phyloP scores from a whole-genome alignment of 306 rosid genomes.

The Pachyrhizus erosus region DNA sequence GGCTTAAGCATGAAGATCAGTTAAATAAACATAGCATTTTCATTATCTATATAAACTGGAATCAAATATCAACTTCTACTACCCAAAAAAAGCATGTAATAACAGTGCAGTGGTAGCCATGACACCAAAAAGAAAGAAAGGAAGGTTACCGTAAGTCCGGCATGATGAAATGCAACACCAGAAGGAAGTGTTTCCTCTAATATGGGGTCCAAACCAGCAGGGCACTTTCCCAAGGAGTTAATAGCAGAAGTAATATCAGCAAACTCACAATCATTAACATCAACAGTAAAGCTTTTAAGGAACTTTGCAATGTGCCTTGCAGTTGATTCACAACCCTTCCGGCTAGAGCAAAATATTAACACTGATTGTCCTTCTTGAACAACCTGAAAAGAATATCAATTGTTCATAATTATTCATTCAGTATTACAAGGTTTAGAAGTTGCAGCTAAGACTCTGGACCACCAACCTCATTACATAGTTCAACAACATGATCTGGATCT shows the following conservation, averaged over 20 bases:
- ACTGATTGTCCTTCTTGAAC: constrained; percentile 97
- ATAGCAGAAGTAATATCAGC: constrained; percentile 72
- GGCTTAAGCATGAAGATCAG: constrained; percentile 27
- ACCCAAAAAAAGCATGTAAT: neutral
- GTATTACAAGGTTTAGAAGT: constrained; percentile 35
- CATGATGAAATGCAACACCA: constrained; percentile 98
- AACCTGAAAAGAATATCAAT: constrained; percentile 63
- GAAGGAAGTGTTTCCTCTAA: constrained; percentile 85
- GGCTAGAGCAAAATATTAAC: constrained; percentile 92
- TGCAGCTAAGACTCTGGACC: constrained; percentile 37
- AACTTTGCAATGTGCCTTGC: constrained; percentile 86
- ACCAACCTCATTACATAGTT: constrained; percentile 91
- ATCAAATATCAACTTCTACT: constrained; percentile 35
- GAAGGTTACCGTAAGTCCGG: constrained; percentile 87
- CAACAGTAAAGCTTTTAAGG: constrained; percentile 63
- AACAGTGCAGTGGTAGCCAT: constrained; percentile 25
- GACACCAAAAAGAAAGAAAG: constrained; percentile 29
- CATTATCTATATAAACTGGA: neutral
- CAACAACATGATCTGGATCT: constrained; percentile 98
- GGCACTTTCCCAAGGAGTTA: constrained; percentile 78
- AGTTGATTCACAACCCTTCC: constrained; percentile 99
- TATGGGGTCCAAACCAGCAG: constrained; percentile 92
- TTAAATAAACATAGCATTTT: constrained; percentile 35
- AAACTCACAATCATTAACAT: constrained; percentile 63
- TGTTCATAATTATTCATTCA: constrained; percentile 33